A percentile compares a stretch with the other conserved stretches of the same genome.
Conservation (phyloP, 345 rosid genomes). For the Populus tremula region DNA sequence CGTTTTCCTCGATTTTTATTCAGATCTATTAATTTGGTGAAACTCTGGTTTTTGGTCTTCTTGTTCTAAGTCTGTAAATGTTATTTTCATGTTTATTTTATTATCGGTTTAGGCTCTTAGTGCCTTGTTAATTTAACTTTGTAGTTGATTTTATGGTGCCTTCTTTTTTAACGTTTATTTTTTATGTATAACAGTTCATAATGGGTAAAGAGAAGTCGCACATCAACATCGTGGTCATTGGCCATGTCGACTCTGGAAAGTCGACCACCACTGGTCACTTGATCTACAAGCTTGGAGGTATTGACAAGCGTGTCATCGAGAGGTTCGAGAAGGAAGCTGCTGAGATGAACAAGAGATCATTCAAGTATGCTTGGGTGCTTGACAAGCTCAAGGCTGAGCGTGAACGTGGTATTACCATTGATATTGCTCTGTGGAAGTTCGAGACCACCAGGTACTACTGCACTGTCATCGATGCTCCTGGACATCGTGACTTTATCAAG, state of each 20-base stretch:
- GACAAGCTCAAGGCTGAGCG: constrained; percentile 89
- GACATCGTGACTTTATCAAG: constrained; percentile 78
- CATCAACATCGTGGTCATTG: constrained; percentile 81
- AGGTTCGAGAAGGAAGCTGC: constrained; percentile 89
- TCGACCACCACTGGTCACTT: constrained; percentile 83
- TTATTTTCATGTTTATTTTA: too few relatives aligned
- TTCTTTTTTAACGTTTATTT: neutral
- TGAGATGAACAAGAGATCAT: constrained; percentile 88
- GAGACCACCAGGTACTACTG: constrained; percentile 83
- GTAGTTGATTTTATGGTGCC: too few relatives aligned
- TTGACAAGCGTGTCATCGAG: constrained; percentile 86
- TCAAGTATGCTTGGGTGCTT: constrained; percentile 84
- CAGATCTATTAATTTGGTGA: neutral
- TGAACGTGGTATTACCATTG: constrained; percentile 84
- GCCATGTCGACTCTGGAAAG: constrained; percentile 85
- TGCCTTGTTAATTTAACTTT: too few relatives aligned
- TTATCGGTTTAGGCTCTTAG: too few relatives aligned
- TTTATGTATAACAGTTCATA: neutral
- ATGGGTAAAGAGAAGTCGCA: constrained; percentile 88
- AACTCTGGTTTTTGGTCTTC: too few relatives aligned
- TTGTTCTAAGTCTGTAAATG: too few relatives aligned
- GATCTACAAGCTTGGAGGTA: constrained; percentile 82
- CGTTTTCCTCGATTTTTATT: neutral
- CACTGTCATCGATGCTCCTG: constrained; percentile 82
- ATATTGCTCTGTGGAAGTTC: constrained; percentile 78